Evolutionary conservation across 345 rosid genomes (phyloP).

Genomic region (Pistacia vera): DNA sequence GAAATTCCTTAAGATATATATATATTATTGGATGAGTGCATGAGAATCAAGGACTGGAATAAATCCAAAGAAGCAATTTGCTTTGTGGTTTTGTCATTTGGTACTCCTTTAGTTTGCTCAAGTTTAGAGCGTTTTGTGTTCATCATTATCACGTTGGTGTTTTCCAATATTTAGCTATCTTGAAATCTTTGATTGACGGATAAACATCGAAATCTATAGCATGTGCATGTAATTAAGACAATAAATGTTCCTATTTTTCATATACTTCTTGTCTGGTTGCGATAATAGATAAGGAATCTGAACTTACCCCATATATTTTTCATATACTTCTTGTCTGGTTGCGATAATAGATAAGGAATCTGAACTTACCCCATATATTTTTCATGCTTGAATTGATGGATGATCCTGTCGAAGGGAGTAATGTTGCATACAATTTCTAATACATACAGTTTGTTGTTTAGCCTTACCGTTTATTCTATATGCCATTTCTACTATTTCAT

Average conservation of each 20-base stretch:
- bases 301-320: not conserved
- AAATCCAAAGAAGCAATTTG: not conserved
- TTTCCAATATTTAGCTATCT: no score
- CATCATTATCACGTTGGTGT: not conserved
- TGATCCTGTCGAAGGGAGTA: not conserved
- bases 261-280: no score
- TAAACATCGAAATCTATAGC: not conserved
- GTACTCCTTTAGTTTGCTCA: no score
- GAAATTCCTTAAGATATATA: not conserved
- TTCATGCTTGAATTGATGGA: not conserved
- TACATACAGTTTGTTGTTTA: not conserved
- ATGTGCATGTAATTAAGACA: not conserved
- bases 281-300: not conserved
- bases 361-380: not conserved
- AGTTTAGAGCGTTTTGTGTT: not conserved
- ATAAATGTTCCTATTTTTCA: not conserved
- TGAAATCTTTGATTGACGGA: no score
- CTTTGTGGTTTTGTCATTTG: not conserved
- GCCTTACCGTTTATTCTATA: not conserved
- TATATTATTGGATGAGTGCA: not conserved
- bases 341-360: not conserved
- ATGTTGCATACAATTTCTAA: not conserved
- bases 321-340: not conserved
- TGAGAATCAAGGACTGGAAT: constrained; percentile 5
- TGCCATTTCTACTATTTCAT: not conserved